phyloP scores from a whole-genome alignment of 1,139 yeast genomes.

The Geotrichum candidum region DNA sequence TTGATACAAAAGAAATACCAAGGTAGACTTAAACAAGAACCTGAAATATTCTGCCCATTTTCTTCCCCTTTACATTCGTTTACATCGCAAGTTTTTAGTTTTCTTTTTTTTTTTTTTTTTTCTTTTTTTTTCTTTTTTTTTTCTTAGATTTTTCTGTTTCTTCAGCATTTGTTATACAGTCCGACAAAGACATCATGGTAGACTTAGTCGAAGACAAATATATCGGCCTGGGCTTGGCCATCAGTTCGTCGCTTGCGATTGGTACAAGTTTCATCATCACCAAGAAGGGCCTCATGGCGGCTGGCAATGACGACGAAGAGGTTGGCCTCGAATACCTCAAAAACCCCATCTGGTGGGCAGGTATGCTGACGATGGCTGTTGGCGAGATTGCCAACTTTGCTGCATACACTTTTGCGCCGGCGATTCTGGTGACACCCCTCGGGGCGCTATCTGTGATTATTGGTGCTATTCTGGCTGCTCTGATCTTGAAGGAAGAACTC shows the following conservation, averaged over 20 bases:
- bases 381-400: constrained; percentile 93
- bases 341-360: constrained; percentile 95
- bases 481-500: constrained; percentile 77
- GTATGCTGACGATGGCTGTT: constrained; percentile 83
- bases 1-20: not conserved
- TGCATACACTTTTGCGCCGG: constrained; percentile 93
- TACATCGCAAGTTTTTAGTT: not conserved
- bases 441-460: constrained; percentile 89
- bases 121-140: too few species aligned
- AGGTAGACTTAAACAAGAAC: not conserved
- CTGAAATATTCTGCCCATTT: not conserved
- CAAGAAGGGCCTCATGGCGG: constrained; percentile 65
- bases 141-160: not conserved
- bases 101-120: not conserved
- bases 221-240: constrained; percentile 83
- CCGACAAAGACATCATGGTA: not conserved
- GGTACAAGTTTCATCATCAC: constrained; percentile 89
- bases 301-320: constrained; percentile 61
- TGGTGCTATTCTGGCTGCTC: constrained; percentile 79
- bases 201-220: constrained; percentile 60
- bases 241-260: constrained; percentile 81
- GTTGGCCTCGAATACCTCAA: constrained; percentile 70
- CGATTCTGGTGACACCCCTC: constrained; percentile 83
- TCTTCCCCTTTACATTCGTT: not conserved
- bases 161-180: not conserved